Evolutionary conservation across 306 rosid species (phyloP).

Genomic region (Cyclanthera cordifolia): DNA sequence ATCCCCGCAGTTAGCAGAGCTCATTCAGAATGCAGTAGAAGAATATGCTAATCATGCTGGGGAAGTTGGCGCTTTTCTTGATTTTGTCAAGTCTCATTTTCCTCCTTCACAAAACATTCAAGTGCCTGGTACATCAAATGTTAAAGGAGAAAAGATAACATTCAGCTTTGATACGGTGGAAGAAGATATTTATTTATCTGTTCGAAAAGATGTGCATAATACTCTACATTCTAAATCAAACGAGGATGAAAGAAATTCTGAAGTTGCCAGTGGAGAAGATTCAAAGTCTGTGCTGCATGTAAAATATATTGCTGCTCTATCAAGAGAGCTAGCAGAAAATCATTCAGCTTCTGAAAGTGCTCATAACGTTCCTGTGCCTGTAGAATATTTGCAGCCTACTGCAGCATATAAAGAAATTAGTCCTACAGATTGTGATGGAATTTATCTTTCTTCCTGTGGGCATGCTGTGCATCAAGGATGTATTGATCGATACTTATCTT

Average conservation of each 20-base stretch:
- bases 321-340: slow-evolving; percentile 35
- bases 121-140: slow-evolving; percentile 31
- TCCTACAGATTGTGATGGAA: slow-evolving; percentile 73
- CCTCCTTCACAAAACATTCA: slow-evolving; percentile 39
- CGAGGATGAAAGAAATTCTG: slow-evolving; percentile 21
- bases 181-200: slow-evolving; percentile 44
- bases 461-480: slow-evolving; percentile 97
- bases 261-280: slow-evolving; percentile 30
- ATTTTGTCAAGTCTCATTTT: slow-evolving; percentile 40
- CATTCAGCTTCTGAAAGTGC: slow-evolving; percentile 44
- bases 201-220: slow-evolving; percentile 39
- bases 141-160: slow-evolving; percentile 24
- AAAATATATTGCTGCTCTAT: slow-evolving; percentile 55
- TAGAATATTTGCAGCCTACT: slow-evolving; percentile 33
- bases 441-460: slow-evolving; percentile 91
- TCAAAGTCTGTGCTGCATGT: slow-evolving; percentile 48
- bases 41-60: slow-evolving; percentile 38
- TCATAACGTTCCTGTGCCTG: slow-evolving; percentile 28
- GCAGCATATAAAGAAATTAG: slow-evolving; percentile 56
- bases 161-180: slow-evolving; percentile 53
- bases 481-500: slow-evolving; percentile 73
- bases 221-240: slow-evolving; percentile 18
- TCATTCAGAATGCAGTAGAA: slow-evolving; percentile 43
- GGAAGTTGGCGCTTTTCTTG: slow-evolving; percentile 43
- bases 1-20: slow-evolving; percentile 30